Conservation (phyloP, 1,284 basidiomycete species). For the Ustilago esculenta region DNA sequence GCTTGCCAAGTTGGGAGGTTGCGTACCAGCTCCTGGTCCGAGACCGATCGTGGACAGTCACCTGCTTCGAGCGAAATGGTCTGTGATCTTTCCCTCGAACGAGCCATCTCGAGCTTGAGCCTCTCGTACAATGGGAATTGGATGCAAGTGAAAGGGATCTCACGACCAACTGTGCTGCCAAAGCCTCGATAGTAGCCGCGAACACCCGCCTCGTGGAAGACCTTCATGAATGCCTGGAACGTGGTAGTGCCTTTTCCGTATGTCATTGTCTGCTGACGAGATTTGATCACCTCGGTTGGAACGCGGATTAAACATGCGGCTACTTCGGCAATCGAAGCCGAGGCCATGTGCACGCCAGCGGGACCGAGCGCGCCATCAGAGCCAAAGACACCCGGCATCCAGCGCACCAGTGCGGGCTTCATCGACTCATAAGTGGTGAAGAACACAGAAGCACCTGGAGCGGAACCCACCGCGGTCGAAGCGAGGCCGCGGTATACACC, state of each 20-base stretch:
- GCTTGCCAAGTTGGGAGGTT: conserved; percentile 81
- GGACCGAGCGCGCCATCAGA: conserved; percentile 40
- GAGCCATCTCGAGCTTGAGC: conserved; percentile 73
- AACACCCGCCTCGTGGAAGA: conserved; percentile 74
- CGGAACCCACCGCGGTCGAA: conserved; percentile 92
- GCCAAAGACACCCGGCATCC: conserved; percentile 27
- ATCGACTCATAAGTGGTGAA: conserved; percentile 93
- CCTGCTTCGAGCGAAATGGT: not conserved
- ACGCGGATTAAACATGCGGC: conserved; percentile 91
- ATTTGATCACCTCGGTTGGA: conserved; percentile 93
- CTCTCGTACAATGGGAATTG: conserved; percentile 97
- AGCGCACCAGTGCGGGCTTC: conserved; percentile 72
- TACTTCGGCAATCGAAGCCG: conserved; percentile 67
- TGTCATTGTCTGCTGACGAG: conserved; percentile 78
- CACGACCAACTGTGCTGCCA: conserved; percentile 79
- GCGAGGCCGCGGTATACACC: conserved; percentile 95
- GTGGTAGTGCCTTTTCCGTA: conserved; percentile 74
- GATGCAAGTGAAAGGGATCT: conserved; percentile 97
- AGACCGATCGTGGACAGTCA: conserved; percentile 1
- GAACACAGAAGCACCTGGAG: conserved; percentile 94
- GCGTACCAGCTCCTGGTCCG: conserved; percentile 42
- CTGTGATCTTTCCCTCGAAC: conserved; percentile 19
- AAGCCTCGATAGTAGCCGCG: conserved; percentile 82
- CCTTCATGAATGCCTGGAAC: conserved; percentile 69
- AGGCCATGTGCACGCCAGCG: conserved; percentile 67